phyloP scores from a whole-genome alignment of 2,329 filamentous ascomycete species.

The Fusarium sp. region DNA sequence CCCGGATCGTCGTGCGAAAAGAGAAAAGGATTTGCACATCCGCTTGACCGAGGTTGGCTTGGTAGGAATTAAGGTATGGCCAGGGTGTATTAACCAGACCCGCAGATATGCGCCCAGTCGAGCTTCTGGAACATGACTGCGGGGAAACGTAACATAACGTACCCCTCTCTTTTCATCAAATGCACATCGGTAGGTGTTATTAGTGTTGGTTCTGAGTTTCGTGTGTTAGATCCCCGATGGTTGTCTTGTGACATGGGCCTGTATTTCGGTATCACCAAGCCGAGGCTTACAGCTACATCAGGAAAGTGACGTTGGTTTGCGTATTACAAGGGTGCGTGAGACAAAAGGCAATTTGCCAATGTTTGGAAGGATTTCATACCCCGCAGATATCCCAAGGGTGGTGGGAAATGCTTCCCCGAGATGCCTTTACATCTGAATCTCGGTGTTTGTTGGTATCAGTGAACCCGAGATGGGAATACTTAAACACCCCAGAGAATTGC shows the following conservation, averaged over 20 bases:
- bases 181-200: background rate
- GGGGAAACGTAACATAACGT: conserved; percentile 25
- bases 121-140: conserved; percentile 36
- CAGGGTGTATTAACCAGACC: conserved; percentile 15
- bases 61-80: conserved; percentile 29
- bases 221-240: conserved; percentile 16
- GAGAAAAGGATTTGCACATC: conserved; percentile 18
- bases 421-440: conserved; percentile 13
- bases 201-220: background rate
- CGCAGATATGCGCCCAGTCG: conserved; percentile 16
- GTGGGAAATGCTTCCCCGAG: conserved; percentile 23
- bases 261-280: conserved; percentile 37
- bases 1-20: conserved; percentile 17
- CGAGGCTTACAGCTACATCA: conserved; percentile 27
- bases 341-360: background rate
- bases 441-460: conserved; percentile 6
- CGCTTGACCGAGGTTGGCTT: conserved; percentile 29
- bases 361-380: conserved; percentile 18
- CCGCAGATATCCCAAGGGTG: conserved; percentile 28
- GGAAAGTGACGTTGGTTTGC: conserved; percentile 22
- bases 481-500: conserved; percentile 25
- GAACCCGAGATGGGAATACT: conserved; percentile 30
- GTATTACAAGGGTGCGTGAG: conserved; percentile 1
- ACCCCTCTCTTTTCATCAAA: background rate
- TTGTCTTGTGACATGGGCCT: conserved; percentile 12